Evolutionary conservation across 1,139 yeast genomes (phyloP), one percentile per base, ranked within the genome.

Genomic region (Eremothecium sinecaudum): DNA sequence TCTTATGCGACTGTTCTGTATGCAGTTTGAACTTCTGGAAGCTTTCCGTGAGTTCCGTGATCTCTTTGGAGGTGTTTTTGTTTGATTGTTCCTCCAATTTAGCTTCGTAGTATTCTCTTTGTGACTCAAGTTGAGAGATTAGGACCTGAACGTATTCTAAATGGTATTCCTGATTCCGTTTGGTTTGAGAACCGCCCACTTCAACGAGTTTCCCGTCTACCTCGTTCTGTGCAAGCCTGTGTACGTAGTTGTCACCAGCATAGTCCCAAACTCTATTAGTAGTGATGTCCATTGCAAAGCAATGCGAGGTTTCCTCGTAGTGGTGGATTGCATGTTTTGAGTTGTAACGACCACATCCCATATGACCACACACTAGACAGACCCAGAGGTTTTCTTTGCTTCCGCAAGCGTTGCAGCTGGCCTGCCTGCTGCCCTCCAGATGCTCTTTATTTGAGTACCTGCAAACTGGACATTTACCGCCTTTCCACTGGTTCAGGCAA

Each of bases 201-300:
- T 83, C 94, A 3, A 83, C 92, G 19, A 83, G 56, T 47, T 83
- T 83, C 0, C 94, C 94, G 54, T 83, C 94, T 0, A 79, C 67
- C 50, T 83, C 90, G 57, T 83, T 84, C 40, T 87, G 83, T 3
- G 87, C 70, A 29, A 87, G 61, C 34, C 96, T 63, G 59, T 87
- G 97, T 4, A 87, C 96, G 56, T 86, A 87, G 43, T 76, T 77
- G 53, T 87, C 96, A 1, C 90, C 90, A 0, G 90, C 87, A 55
- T 87, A 87, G 55, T 87, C 96, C 97, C 97, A 87, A 2, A 87
- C 94, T 32, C 97, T 64, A 41, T 87, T 92, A 0, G 94, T 74
- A 12, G 67, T 63, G 29, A 81, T 64, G 53, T 86, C 95, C 95
- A 87, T 84, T 0, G 95, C 82, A 61, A 83, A 87, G 51, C 94